Percentiles rank a stretch among this genome's conserved stretches.
Conservation (phyloP, 805 yeast genomes). For the Tetrapisispora taiwanensis region DNA sequence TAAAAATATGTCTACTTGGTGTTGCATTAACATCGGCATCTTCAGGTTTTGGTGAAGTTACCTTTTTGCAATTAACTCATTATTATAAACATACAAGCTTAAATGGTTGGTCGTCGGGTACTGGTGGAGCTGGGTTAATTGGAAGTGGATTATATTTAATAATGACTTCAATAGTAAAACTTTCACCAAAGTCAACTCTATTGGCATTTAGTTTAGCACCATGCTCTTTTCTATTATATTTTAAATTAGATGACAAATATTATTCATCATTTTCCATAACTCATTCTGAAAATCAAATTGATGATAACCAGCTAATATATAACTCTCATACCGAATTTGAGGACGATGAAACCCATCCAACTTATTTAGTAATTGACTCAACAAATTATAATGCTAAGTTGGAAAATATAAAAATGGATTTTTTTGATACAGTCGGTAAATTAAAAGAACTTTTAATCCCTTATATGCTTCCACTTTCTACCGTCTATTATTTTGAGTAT, state of each 20-base stretch:
- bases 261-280: neutral
- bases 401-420: neutral
- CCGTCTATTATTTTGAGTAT: conserved; percentile 82
- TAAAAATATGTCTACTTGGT: conserved; percentile 46
- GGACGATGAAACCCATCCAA: neutral
- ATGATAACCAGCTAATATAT: neutral
- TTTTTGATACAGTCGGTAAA: conserved; percentile 18
- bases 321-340: conserved; percentile 1
- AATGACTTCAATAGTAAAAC: conserved; percentile 56
- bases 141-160: conserved; percentile 69
- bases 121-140: conserved; percentile 88
- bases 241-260: conserved; percentile 14
- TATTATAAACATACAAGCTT: conserved; percentile 52
- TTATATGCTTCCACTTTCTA: conserved; percentile 72
- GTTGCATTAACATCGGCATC: conserved; percentile 70
- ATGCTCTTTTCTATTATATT: conserved; percentile 37
- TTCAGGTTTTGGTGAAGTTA: conserved; percentile 84
- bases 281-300: neutral
- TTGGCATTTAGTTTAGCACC: conserved; percentile 51
- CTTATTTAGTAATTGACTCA: neutral
- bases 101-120: conserved; percentile 87
- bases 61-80: conserved; percentile 82
- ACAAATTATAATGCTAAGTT: neutral
- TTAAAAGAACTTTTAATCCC: conserved; percentile 43
- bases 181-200: conserved; percentile 46